These are phyloP conservation scores for Colletotrichum eremochloae DNA, from an alignment of 2,329 filamentous ascomycete species.

Conservation along the genomic window DNA sequence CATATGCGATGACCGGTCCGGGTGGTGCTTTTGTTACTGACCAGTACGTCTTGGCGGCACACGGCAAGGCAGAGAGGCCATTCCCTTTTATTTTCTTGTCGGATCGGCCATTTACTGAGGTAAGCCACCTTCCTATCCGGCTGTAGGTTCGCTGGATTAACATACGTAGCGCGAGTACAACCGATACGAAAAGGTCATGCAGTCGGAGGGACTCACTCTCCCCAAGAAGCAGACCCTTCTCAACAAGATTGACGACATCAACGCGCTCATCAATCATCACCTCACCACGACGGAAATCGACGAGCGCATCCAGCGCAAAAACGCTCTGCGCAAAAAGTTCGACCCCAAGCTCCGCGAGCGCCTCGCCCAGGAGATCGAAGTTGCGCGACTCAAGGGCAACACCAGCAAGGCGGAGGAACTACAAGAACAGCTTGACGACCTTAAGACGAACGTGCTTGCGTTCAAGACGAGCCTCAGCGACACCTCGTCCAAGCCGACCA, in stretches of 20 bases:
- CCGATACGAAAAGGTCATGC: constrained; percentile 82
- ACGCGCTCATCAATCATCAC: constrained; percentile 79
- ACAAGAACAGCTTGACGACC: constrained; percentile 71
- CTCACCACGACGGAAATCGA: constrained; percentile 89
- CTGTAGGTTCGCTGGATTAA: constrained; percentile 4
- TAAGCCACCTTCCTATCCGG: constrained; percentile 54
- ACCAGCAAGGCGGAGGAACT: constrained; percentile 67
- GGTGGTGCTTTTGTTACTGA: constrained; percentile 86
- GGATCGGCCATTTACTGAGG: constrained; percentile 86
- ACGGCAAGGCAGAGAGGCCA: constrained; percentile 85
- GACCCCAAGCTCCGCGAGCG: constrained; percentile 77
- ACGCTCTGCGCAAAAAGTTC: constrained; percentile 75
- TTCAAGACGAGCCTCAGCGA: constrained; percentile 74
- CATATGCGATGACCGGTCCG: constrained; percentile 85
- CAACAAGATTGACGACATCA: constrained; percentile 85
- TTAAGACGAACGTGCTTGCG: constrained; percentile 79
- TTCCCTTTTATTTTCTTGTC: constrained; percentile 95
- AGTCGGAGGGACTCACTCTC: constrained; percentile 77
- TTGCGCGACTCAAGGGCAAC: constrained; percentile 75
- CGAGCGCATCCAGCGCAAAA: constrained; percentile 80
- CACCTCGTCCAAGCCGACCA: constrained; percentile 65
- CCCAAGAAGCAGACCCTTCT: constrained; percentile 79
- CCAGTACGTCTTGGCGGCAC: constrained; percentile 84
- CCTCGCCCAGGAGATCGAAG: constrained; percentile 73
- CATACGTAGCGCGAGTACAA: constrained; percentile 77